These are phyloP conservation scores for Verticillium nonalfalfae DNA, from an alignment of 2,329 filamentous ascomycete species.

Conservation along the genomic window DNA sequence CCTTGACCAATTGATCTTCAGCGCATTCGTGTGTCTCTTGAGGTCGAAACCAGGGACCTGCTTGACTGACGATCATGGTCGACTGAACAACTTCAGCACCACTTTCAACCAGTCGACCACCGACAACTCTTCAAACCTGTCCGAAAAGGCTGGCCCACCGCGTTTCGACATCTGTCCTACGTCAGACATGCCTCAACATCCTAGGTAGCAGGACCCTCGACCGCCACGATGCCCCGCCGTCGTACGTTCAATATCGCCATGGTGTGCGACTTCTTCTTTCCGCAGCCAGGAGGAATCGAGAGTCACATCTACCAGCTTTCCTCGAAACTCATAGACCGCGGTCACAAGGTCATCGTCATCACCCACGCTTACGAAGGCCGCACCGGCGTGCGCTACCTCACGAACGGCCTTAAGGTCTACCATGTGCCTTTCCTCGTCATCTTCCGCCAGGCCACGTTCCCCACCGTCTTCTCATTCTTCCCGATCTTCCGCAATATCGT, in stretches of 20 bases:
- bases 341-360: constrained; percentile 96
- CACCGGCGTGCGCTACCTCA: constrained; percentile 89
- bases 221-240: constrained; percentile 37
- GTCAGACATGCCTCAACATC: constrained; percentile 1
- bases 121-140: neutral
- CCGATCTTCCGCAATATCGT: constrained; percentile 96
- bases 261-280: constrained; percentile 99
- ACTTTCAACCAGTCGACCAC: neutral
- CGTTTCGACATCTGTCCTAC: neutral
- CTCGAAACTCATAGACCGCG: constrained; percentile 91
- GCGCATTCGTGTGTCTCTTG: neutral
- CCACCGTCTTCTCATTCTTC: constrained; percentile 97
- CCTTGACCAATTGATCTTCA: neutral
- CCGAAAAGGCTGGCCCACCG: neutral
- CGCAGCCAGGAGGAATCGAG: constrained; percentile 92
- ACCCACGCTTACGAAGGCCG: constrained; percentile 91
- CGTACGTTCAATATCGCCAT: constrained; percentile 69
- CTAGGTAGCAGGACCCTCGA: neutral
- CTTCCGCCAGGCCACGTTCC: constrained; percentile 88
- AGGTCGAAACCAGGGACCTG: neutral
- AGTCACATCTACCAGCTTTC: constrained; percentile 98
- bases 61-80: neutral
- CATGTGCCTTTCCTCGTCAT: constrained; percentile 95
- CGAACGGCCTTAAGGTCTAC: constrained; percentile 97
- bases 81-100: neutral